Base-by-base conservation (phyloP, 768 basidiomycete genomes). In the Mrakia blollopis region DNA sequence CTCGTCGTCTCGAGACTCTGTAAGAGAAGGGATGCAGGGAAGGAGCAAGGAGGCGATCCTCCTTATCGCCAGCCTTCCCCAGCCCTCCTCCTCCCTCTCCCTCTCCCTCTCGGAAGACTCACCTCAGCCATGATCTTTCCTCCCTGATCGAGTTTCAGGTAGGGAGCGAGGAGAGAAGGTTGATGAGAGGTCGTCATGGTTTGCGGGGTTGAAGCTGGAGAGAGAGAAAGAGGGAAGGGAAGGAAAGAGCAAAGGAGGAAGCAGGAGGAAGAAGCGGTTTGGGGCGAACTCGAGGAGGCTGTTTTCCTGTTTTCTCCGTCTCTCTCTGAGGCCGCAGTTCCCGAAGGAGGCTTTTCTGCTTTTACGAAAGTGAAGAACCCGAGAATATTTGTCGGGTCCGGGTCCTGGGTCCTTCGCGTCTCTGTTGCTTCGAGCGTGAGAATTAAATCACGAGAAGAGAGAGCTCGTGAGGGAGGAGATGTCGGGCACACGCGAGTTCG, bases 51-150 rank as follows among this genome's bases (percentile, higher is more conserved):
- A 21, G 4, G 16, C 47, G 21, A 50, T 50, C 47, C 14, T 14
- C 47, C 14, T 50, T 50, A 50, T 50, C 44, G 44, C 44, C n/a
- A n/a, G 44, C 11, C 47, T 50, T 50, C 47, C 47, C 47, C 47
- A 41, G 47, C 9, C 47, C 47, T 21, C 47, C 11, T 57, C 57
- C n/a, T 25, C 23, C 57, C 54, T 25, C n/a, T 25, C 13, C 54
- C 25, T 52, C 50, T 28, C 25, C 18, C 57, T 25, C 57, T n/a
- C 25, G 3, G 61, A 13, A 35, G 44, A 71, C 76, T 52, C 35
- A 79, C 84, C 79, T 98, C 96, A 57, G 96, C 96, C 87, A 96
- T 94, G 84, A 98, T 83, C 84, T 94, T 94, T 32, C 89, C 90
- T 70, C 93, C 93, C 85, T 98, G 96, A 80, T 89, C 87, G 78